Evolutionary conservation across 2,329 filamentous ascomycete species (phyloP).

Genomic region (Aspergillus sp.): DNA sequence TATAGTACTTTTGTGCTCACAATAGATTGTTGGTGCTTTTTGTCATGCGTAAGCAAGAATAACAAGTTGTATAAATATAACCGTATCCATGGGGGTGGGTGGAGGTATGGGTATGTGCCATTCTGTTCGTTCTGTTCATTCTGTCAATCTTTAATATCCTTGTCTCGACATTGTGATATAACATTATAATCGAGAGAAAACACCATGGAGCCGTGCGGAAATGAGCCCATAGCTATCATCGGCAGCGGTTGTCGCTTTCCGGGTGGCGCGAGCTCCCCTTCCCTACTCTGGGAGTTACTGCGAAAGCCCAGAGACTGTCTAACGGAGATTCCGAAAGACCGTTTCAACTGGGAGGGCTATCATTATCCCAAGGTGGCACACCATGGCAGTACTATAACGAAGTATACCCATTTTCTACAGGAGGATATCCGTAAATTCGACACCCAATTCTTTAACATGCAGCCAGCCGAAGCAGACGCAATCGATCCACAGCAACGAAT

Average conservation of each 20-base stretch:
- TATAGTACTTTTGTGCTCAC: no score
- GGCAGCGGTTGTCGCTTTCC: conserved; percentile 13
- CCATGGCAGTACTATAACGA: conserved; percentile 1
- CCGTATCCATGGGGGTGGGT: no score
- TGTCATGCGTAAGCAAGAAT: no score
- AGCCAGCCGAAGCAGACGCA: conserved; percentile 5
- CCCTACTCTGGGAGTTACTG: conserved; percentile 13
- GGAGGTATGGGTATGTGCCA: no score
- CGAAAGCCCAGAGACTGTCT: neutral
- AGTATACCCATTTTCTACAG: conserved; percentile 3
- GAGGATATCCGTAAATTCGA: conserved; percentile 6
- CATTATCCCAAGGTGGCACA: conserved; percentile 2
- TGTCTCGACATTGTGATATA: no score
- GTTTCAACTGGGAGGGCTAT: neutral
- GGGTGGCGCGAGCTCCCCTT: neutral
- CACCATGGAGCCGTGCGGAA: neutral
- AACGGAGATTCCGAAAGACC: neutral
- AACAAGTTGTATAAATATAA: no score
- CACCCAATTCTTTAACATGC: conserved; percentile 7
- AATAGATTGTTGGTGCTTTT: no score
- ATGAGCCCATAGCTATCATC: conserved; percentile 13
- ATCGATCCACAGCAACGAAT: conserved; percentile 14
- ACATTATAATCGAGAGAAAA: no score
- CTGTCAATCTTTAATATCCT: no score
- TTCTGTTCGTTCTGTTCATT: no score